A percentile compares a stretch with the other conserved stretches of the same genome.
These are phyloP conservation scores for Parafenestella ontariensis DNA, from an alignment of 2,329 filamentous ascomycete species.

Conservation along the genomic window DNA sequence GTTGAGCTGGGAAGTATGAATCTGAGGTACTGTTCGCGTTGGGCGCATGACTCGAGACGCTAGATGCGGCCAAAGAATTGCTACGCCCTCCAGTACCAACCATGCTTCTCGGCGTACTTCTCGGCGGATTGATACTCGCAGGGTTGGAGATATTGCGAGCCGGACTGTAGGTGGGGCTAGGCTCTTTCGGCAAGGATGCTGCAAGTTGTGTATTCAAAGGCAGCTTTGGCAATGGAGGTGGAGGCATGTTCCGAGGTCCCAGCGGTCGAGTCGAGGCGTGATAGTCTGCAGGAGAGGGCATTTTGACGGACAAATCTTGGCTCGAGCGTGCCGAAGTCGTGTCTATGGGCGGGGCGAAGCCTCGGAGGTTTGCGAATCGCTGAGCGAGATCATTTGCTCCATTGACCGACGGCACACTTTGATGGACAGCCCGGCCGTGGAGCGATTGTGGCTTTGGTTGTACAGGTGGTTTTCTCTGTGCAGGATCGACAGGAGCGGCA, in stretches of 20 bases:
- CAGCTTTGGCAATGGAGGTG: constrained; percentile 53
- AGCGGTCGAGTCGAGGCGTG: constrained; percentile 41
- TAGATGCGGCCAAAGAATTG: constrained; percentile 59
- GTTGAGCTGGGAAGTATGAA: constrained; percentile 52
- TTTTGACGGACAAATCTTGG: constrained; percentile 46
- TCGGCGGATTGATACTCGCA: constrained; percentile 69
- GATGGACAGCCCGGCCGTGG: constrained; percentile 65
- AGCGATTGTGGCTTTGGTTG: constrained; percentile 73
- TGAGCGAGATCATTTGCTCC: constrained; percentile 43
- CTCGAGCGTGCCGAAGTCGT: constrained; percentile 29
- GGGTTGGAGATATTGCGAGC: constrained; percentile 73
- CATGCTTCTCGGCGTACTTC: constrained; percentile 69
- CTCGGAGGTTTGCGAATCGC: constrained; percentile 48
- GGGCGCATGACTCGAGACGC: constrained; percentile 46
- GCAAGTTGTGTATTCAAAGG: constrained; percentile 60
- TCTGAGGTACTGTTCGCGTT: constrained; percentile 43
- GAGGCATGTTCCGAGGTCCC: constrained; percentile 64
- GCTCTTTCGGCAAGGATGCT: constrained; percentile 70
- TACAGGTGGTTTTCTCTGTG: constrained; percentile 50
- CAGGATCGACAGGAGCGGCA: constrained; percentile 26
- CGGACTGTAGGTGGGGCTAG: constrained; percentile 80
- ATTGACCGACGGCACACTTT: constrained; percentile 35
- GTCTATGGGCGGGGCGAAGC: constrained; percentile 25
- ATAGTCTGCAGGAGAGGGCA: constrained; percentile 53
- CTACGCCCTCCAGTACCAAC: constrained; percentile 63